Conservation (phyloP, 768 basidiomycete species). For the Kwoniella sp. region DNA sequence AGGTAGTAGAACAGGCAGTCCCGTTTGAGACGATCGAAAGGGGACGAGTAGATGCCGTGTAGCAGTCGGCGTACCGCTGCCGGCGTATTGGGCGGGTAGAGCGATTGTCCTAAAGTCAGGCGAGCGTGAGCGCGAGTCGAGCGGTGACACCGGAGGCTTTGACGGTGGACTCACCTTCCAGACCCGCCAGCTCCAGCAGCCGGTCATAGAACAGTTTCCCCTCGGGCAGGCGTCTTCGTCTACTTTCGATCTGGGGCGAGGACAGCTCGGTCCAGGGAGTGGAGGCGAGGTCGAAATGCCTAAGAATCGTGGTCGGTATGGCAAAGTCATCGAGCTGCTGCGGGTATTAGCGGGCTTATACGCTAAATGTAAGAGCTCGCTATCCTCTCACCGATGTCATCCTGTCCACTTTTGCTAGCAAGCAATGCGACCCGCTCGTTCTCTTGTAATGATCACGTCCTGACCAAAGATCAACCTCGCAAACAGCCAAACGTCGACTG, state of each 20-base stretch:
- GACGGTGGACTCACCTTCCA: slow-evolving; percentile 27
- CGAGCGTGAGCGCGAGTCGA: neutral
- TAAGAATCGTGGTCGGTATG: slow-evolving; percentile 30
- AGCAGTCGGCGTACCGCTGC: slow-evolving; percentile 29
- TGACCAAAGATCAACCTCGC: neutral
- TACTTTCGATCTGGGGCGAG: slow-evolving; percentile 5
- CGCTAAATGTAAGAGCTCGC: neutral
- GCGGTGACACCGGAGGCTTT: neutral
- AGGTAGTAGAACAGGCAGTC: slow-evolving; percentile 45
- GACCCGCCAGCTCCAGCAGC: slow-evolving; percentile 25
- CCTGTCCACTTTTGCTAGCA: neutral
- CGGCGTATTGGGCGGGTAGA: slow-evolving; percentile 39
- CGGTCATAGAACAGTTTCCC: slow-evolving; percentile 32
- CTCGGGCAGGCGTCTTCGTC: slow-evolving; percentile 19
- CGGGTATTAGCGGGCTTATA: too few species aligned
- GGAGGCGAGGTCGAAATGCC: slow-evolving; percentile 37
- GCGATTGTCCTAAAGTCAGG: slow-evolving; percentile 10
- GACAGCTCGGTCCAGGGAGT: slow-evolving; percentile 23
- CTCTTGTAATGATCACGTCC: neutral
- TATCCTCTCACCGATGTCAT: slow-evolving; percentile 8
- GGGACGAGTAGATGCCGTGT: slow-evolving; percentile 23
- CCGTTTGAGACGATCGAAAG: slow-evolving; percentile 33
- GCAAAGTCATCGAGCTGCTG: slow-evolving; percentile 24
- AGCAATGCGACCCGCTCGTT: too few species aligned
- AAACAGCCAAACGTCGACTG: neutral